Conservation (phyloP, 139 green algal genomes). For the Tetradesmus obliquus region DNA sequence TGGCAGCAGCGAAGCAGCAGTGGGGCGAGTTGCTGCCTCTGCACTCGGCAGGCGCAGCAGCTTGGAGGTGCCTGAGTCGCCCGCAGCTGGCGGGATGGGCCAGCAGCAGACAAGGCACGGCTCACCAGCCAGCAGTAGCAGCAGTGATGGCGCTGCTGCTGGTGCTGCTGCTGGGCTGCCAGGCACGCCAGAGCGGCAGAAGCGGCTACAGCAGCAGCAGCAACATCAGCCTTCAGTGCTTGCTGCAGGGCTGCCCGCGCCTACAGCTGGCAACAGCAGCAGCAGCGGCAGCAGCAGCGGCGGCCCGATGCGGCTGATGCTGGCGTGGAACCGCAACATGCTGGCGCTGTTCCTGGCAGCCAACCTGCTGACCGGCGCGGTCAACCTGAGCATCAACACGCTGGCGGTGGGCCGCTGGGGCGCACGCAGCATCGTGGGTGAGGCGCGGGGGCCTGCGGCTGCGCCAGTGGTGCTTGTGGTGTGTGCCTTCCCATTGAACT, state of each 20-base stretch:
- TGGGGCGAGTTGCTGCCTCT: not conserved
- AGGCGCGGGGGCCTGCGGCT: not conserved
- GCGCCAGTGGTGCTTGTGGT: not conserved
- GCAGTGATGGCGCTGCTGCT: not conserved
- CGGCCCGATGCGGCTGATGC: slow-evolving; percentile 43
- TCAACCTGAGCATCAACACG: slow-evolving; percentile 71
- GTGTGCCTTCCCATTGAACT: slow-evolving; percentile 40
- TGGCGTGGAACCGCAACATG: slow-evolving; percentile 60
- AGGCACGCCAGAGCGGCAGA: not conserved
- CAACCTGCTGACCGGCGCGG: slow-evolving; percentile 80
- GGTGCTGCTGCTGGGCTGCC: not conserved
- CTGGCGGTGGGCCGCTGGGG: slow-evolving; percentile 52
- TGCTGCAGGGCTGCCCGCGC: not conserved
- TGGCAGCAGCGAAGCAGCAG: not conserved
- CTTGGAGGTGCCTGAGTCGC: not conserved
- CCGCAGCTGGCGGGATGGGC: not conserved
- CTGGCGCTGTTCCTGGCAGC: slow-evolving; percentile 81
- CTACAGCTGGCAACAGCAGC: not conserved
- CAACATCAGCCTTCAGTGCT: not conserved
- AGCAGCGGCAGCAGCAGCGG: slow-evolving; percentile 20
- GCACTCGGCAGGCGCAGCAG: not conserved
- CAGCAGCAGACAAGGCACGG: not conserved
- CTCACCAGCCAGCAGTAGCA: slow-evolving; percentile 22
- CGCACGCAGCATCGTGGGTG: slow-evolving; percentile 49
- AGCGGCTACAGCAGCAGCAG: not conserved